Base-by-base conservation (phyloP, 2,329 filamentous ascomycete species). In the Didymella glomerata region DNA sequence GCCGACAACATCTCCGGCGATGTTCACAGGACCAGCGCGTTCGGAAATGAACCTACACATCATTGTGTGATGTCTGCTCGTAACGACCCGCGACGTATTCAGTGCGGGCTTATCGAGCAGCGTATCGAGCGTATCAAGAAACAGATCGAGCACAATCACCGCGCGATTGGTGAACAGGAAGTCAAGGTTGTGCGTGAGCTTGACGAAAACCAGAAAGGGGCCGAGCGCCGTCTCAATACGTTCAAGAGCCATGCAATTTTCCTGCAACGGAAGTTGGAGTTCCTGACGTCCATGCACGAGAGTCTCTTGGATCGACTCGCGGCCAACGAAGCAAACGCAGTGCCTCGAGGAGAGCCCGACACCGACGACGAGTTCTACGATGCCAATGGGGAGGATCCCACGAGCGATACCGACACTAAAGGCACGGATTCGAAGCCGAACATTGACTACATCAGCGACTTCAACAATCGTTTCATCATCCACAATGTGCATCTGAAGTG, bases 401-500 rank as follows among this genome's bases (percentile, higher is more conserved):
- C 77, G 2, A 54, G 67, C 22, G 81, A 84, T 30, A 69, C 81
- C 28, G 82, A 84, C 18, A 66, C 65, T 2, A 74, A 74, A 45
- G 85, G 83, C 14, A 81, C 90, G 52, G 88, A 92, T 63, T 85
- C 89, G 1, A 87, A 88, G 2, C 86, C 89, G 1, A 86, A 89
- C 3, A 86, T 90, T 16, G 93, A 97, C 65, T 94, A 94, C 66
- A 89, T 91, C 48, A 97, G 91, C 76, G 93, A 98, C 74, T 99
- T 97, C 82, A 95, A 96, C 75, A 99, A 99, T 73, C 90, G 95
- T 2, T 99, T 99, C 80, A 94, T 98, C 68, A 90, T 99, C 51
- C 95, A 99, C 81, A 99, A 99, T 70, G 86, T 96, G 74, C 95
- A 99, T 72, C 82, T 99, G 57, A 99, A 99, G 77, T 99, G 95